Base-by-base conservation (phyloP, 1,139 yeast species). In the Yamadazyma spencermartinsiae region DNA sequence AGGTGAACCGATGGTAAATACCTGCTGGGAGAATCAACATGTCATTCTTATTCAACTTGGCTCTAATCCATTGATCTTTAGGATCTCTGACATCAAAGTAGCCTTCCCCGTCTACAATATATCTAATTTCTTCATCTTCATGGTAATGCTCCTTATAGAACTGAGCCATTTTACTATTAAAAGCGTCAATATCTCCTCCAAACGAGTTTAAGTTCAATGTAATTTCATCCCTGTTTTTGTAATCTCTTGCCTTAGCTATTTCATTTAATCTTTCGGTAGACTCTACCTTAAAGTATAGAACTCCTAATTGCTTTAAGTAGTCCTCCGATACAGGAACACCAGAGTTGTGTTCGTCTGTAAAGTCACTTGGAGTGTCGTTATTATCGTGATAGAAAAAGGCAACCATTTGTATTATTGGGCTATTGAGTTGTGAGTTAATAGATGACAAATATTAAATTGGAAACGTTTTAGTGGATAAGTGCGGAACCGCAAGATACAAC, bases 81-180 rank as follows among this genome's bases (percentile, higher is more conserved):
- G 65, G 56, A 55, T 79, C 82, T 46, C 96, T 75, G 8, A 92
- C 89, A 55, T 92, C 98, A 58, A 92, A 92, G 62, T 78, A 92
- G 0, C 98, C 98, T 44, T 81, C 86, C 8, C 98, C 98, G 19
- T 85, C 96, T 21, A 85, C 59, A 42, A 89, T 79, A 63, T 89
- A 90, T 48, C 98, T 73, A 58, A 92, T 92, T 67, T 92, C 98
- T 63, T 92, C 98, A 59, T 92, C 98, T 60, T 92, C 98, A 59
- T 92, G 98, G 48, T 87, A 72, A 61, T 92, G 98, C 60, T 92
- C 98, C 35, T 78, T 72, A 65, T 84, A 88, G 61, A 90, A 90
- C 39, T 64, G 74, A 44, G 75, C 68, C 64, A 90, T 74, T 60
- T 88, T 87, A 42, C 68, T 69, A 46, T 79, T 73, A 54, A 85